These are phyloP conservation scores for Erythrophleum fordii DNA, from an alignment of 306 rosid species.

Conservation along the genomic window DNA sequence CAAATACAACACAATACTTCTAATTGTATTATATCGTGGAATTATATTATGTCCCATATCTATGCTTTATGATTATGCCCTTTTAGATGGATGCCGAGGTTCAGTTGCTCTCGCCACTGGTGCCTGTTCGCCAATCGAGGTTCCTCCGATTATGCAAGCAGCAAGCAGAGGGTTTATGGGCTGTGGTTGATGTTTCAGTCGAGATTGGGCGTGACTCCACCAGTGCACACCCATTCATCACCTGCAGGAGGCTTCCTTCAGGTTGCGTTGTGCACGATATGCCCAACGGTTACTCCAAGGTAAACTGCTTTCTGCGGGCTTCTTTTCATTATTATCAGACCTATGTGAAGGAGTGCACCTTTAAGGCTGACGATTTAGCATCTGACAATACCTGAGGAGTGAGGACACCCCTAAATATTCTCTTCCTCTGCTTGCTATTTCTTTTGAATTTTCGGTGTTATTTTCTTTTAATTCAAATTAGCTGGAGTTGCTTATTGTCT, in stretches of 20 bases:
- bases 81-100: conserved; percentile 81
- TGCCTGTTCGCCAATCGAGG: conserved; percentile 71
- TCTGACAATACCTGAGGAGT: too few species aligned
- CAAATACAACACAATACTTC: too few species aligned
- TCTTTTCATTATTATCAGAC: too few species aligned
- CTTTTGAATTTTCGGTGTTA: too few species aligned
- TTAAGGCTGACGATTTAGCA: too few species aligned
- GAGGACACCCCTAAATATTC: too few species aligned
- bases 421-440: too few species aligned
- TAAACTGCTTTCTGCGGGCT: conserved; percentile 26
- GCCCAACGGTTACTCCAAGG: conserved; percentile 95
- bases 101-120: conserved; percentile 84
- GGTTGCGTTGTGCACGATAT: conserved; percentile 90
- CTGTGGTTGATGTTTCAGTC: conserved; percentile 85
- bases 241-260: conserved; percentile 89
- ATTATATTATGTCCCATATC: too few species aligned
- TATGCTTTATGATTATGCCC: background rate
- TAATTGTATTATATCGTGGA: too few species aligned
- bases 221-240: conserved; percentile 47
- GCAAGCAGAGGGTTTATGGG: conserved; percentile 91
- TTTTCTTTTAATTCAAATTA: conserved; percentile 39
- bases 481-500: conserved; percentile 48
- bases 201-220: conserved; percentile 62
- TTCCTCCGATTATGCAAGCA: conserved; percentile 91
- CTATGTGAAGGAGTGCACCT: too few species aligned